A percentile compares a stretch with the other conserved stretches of the same genome.
Evolutionary conservation across 2,329 filamentous ascomycete genomes (phyloP).

Genomic region (Alternaria consortialis): DNA sequence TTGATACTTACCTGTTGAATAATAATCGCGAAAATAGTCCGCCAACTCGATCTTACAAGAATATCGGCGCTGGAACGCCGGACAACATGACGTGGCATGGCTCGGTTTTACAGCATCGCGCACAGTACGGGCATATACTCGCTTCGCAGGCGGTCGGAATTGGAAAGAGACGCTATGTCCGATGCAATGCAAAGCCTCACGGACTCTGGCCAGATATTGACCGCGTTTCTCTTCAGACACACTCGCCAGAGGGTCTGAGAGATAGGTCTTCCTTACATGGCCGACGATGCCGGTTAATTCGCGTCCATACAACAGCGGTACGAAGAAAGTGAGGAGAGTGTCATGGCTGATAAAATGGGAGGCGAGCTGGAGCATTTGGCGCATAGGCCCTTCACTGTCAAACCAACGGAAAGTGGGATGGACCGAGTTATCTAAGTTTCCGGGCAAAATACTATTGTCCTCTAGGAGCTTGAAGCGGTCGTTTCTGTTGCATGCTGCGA

Average conservation of each 20-base stretch:
- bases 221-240: slow-evolving; percentile 21
- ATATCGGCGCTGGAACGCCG: slow-evolving; percentile 22
- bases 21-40: slow-evolving; percentile 29
- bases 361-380: slow-evolving; percentile 41
- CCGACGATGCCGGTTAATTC: slow-evolving; percentile 17
- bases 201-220: slow-evolving; percentile 27
- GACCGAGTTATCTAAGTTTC: slow-evolving; percentile 39
- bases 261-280: slow-evolving; percentile 22
- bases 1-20: slow-evolving; percentile 30
- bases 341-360: slow-evolving; percentile 46
- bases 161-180: slow-evolving; percentile 34
- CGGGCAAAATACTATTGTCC: slow-evolving; percentile 28
- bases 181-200: slow-evolving; percentile 38
- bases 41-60: slow-evolving; percentile 37
- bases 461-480: slow-evolving; percentile 46
- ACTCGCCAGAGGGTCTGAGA: slow-evolving; percentile 31
- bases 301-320: slow-evolving; percentile 39
- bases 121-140: slow-evolving; percentile 36
- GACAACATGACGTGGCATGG: slow-evolving; percentile 19
- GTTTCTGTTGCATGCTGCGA: slow-evolving; percentile 35
- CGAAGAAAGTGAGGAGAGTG: slow-evolving; percentile 42
- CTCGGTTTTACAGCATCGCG: slow-evolving; percentile 7
- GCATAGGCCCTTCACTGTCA: slow-evolving; percentile 21
- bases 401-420: slow-evolving; percentile 43
- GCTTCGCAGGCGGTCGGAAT: slow-evolving; percentile 23